A percentile compares a stretch with the other conserved stretches of the same genome.
These are phyloP conservation scores for Hymenoscyphus salicellus DNA, from an alignment of 2,329 filamentous ascomycete species.

Conservation along the genomic window DNA sequence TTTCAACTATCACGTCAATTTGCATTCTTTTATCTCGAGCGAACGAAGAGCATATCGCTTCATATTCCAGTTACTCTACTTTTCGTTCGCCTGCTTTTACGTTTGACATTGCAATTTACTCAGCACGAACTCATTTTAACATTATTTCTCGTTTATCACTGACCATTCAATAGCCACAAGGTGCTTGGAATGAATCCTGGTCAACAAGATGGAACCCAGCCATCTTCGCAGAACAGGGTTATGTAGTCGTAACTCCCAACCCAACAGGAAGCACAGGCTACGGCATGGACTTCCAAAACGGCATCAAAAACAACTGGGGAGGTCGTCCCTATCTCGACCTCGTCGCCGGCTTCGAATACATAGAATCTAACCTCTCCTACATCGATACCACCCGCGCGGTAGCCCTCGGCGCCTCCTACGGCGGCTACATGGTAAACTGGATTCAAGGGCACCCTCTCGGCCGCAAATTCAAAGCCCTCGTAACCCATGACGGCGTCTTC, in stretches of 20 bases:
- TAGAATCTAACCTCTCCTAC: constrained; percentile 62
- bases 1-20: not conserved
- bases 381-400: constrained; percentile 69
- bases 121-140: not conserved
- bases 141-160: not conserved
- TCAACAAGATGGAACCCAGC: constrained; percentile 83
- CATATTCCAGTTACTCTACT: no score
- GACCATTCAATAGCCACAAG: constrained; percentile 29
- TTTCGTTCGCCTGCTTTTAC: not conserved
- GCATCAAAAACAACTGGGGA: constrained; percentile 79
- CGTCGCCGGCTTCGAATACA: constrained; percentile 72
- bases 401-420: constrained; percentile 71
- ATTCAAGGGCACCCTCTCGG: constrained; percentile 84
- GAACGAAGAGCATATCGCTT: no score
- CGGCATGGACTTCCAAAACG: constrained; percentile 72
- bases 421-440: constrained; percentile 83
- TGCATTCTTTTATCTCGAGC: no score
- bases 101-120: no score
- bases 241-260: constrained; percentile 78
- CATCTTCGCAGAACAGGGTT: constrained; percentile 83
- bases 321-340: constrained; percentile 81
- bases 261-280: constrained; percentile 82
- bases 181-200: constrained; percentile 36
- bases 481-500: constrained; percentile 86
- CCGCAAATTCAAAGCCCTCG: constrained; percentile 80